phyloP scores from a whole-genome alignment of 495 filamentous ascomycete genomes.

The Extremus antarcticus region DNA sequence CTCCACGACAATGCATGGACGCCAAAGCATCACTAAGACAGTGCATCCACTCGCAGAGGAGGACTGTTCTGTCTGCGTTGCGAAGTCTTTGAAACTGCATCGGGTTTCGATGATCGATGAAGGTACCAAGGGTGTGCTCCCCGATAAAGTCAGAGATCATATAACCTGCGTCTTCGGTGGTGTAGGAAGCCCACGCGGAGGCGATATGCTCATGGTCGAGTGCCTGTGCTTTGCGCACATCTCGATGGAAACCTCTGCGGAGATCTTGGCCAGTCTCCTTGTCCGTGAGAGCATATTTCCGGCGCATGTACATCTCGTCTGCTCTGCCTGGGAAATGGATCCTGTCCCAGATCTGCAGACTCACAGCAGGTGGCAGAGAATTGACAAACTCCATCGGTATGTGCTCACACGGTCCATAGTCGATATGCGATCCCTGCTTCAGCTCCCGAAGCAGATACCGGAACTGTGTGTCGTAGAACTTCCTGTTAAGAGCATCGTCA shows the following conservation, averaged over 20 bases:
- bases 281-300: conserved; percentile 25
- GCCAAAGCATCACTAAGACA: conserved; percentile 70
- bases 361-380: conserved; percentile 42
- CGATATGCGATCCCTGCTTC: conserved; percentile 55
- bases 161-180: conserved; percentile 59
- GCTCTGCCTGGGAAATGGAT: conserved; percentile 52
- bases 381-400: conserved; percentile 62
- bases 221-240: conserved; percentile 50
- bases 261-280: conserved; percentile 12
- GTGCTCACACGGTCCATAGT: conserved; percentile 67
- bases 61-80: conserved; percentile 57
- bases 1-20: conserved; percentile 61
- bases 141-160: conserved; percentile 63
- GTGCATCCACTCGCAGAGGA: conserved; percentile 76
- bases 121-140: conserved; percentile 66
- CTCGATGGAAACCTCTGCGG: conserved; percentile 44
- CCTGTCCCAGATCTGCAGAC: conserved; percentile 50
- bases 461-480: conserved; percentile 75
- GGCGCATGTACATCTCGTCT: conserved; percentile 55
- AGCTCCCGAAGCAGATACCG: conserved; percentile 65
- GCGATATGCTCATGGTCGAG: conserved; percentile 70
- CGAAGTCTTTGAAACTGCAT: conserved; percentile 53
- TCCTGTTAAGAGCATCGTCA: conserved; percentile 54
- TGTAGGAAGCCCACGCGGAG: conserved; percentile 74
- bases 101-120: conserved; percentile 49